Base-by-base conservation (phyloP, 345 rosid genomes). In the Nephelium lappaceum region DNA sequence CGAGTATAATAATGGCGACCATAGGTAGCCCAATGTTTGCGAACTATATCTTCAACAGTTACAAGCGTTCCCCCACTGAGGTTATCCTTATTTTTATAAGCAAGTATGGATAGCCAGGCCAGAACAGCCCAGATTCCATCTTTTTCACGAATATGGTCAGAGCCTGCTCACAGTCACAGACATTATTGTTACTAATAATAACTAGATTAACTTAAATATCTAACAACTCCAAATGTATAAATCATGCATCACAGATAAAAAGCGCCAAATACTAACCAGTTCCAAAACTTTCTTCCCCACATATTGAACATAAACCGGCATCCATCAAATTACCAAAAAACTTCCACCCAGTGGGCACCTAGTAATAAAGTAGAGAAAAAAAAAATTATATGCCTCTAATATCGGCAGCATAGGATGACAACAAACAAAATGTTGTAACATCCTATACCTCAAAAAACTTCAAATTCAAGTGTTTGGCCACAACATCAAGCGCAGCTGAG, bases 211-310 rank as follows among this genome's bases (percentile, higher is more conserved):
- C 23, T 19, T 58, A 76, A 61, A 55, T 55, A 72, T 19, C 55
- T 11, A 64, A 2, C 15, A 47, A 63, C 74, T 21, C 27, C 71
- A 68, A 38, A 38, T 3, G 41, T 51, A 25, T 23, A 25, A 72
- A 42, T 39, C 18, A 41, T 67, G 68, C 72, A 31, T 60, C 5
- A 61, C 10, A 80, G 67, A 76, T 24, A 7, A 27, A 66, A 43
- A 77, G 31, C 11, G 47, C n/a, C 25, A 78, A 67, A 84, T 45
- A 80, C 91, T 71, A 63, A 92, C 99, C 98, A 82, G 99, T 93
- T 86, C 99, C 99, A 85, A 97, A 97, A 83, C 99, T 97, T 88
- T 97, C 99, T 87, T 97, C 99, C 24, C 98, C 99, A 76, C 99
- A 97, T 66, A 97, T 68, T 64, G 99, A 97, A 81, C 99, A 97